Evolutionary conservation across 169 alveolate species (phyloP).

Genomic region (Toxoplasma gondii): DNA sequence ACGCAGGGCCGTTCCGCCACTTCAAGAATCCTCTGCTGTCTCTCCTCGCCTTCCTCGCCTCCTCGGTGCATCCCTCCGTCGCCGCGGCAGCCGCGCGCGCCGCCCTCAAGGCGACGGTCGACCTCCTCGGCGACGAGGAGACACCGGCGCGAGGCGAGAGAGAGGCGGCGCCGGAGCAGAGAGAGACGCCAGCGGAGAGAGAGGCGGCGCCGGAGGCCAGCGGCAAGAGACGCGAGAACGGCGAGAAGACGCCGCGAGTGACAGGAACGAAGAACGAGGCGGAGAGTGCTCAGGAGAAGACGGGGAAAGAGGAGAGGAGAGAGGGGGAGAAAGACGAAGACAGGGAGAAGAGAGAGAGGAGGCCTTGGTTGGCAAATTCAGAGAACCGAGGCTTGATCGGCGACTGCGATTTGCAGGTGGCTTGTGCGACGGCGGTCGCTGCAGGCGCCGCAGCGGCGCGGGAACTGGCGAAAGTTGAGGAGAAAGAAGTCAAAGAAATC

Average conservation of each 20-base stretch:
- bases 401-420: slow-evolving; percentile 18
- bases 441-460: slow-evolving; percentile 43
- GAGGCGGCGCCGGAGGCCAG: background rate
- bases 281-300: background rate
- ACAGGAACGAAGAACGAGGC: background rate
- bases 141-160: background rate
- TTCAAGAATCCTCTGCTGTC: slow-evolving; percentile 74
- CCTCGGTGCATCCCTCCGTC: slow-evolving; percentile 71
- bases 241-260: background rate
- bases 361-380: background rate
- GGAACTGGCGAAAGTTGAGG: slow-evolving; percentile 10
- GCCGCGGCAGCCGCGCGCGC: slow-evolving; percentile 78
- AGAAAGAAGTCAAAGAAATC: background rate
- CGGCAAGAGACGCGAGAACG: background rate
- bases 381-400: background rate
- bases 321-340: background rate
- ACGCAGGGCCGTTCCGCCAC: slow-evolving; percentile 69
- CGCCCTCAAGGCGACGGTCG: slow-evolving; percentile 59
- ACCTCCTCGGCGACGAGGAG: background rate
- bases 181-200: no score
- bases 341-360: background rate
- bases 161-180: background rate
- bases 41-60: slow-evolving; percentile 74
- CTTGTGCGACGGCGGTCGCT: slow-evolving; percentile 36
- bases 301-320: background rate